Percentiles rank a stretch among this genome's conserved stretches.
These are phyloP conservation scores for Phoma sp. DNA, from an alignment of 2,329 filamentous ascomycete genomes.

Conservation along the genomic window DNA sequence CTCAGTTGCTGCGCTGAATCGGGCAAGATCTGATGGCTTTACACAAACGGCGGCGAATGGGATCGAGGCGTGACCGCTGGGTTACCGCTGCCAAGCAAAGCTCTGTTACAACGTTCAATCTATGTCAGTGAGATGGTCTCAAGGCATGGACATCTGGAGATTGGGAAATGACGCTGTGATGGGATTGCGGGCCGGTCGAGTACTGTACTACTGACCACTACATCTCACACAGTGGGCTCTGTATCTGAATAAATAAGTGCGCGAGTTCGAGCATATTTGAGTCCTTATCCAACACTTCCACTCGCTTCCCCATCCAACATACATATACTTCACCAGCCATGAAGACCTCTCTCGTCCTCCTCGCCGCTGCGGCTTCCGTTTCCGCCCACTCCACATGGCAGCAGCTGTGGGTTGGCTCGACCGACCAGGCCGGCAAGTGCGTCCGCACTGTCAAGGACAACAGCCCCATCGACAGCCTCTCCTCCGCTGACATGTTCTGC, in stretches of 20 bases:
- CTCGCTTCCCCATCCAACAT: no score
- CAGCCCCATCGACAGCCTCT: constrained; percentile 39
- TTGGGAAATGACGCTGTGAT: constrained; percentile 11
- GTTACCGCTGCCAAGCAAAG: constrained; percentile 24
- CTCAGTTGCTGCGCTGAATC: constrained; percentile 22
- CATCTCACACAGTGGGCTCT: background rate
- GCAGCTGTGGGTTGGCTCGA: constrained; percentile 45
- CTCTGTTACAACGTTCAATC: constrained; percentile 24
- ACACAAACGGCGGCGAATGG: constrained; percentile 22
- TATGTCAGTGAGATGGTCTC: constrained; percentile 26
- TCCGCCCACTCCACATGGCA: constrained; percentile 50
- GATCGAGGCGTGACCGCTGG: constrained; percentile 14
- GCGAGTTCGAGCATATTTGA: constrained; percentile 15
- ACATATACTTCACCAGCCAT: constrained; percentile 16
- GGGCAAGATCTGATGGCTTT: constrained; percentile 25
- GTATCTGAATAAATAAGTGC: constrained; percentile 11
- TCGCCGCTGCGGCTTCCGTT: constrained; percentile 42
- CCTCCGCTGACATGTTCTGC: constrained; percentile 45
- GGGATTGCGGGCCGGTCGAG: constrained; percentile 11
- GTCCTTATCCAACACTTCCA: constrained; percentile 5
- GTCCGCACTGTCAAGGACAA: constrained; percentile 45
- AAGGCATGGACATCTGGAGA: constrained; percentile 10
- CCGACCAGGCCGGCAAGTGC: constrained; percentile 40
- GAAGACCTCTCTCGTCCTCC: constrained; percentile 41
- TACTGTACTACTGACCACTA: background rate